Percentiles rank a stretch among this genome's conserved stretches.
phyloP scores from a whole-genome alignment of 768 basidiomycete species.

The Termitomyces eurrhizus region DNA sequence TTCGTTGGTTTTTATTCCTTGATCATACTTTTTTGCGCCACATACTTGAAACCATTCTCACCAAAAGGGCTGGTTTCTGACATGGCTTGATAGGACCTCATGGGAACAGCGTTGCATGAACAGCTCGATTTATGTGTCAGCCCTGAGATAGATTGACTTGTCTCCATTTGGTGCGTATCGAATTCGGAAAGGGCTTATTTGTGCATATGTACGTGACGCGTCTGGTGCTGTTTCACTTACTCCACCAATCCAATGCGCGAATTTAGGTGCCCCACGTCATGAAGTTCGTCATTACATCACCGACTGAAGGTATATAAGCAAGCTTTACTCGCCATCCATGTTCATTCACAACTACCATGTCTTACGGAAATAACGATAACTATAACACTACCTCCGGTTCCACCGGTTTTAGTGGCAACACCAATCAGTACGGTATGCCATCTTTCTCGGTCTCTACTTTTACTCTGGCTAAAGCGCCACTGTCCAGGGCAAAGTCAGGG shows the following conservation, averaged over 20 bases:
- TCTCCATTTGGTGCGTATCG: neutral
- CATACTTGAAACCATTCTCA: too few relatives aligned
- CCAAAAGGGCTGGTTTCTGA: too few relatives aligned
- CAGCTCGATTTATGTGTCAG: too few relatives aligned
- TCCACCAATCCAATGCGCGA: slow-evolving; percentile 6
- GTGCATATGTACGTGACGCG: slow-evolving; percentile 8
- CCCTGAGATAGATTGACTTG: too few relatives aligned
- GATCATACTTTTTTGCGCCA: too few relatives aligned
- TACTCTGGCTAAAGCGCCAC: neutral
- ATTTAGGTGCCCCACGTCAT: slow-evolving; percentile 9
- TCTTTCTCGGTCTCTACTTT: too few relatives aligned
- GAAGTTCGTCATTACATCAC: slow-evolving; percentile 2
- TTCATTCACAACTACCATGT: slow-evolving; percentile 11
- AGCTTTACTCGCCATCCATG: too few relatives aligned
- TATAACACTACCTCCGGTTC: slow-evolving; percentile 9
- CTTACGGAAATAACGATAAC: slow-evolving; percentile 12
- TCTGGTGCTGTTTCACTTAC: neutral
- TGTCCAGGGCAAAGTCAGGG: slow-evolving; percentile 6
- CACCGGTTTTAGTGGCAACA: slow-evolving; percentile 2
- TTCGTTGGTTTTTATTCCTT: too few relatives aligned
- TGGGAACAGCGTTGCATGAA: too few relatives aligned
- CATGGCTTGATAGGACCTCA: too few relatives aligned
- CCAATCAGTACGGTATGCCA: slow-evolving; percentile 4
- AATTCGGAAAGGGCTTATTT: neutral
- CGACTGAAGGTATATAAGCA: slow-evolving; percentile 8